Conservation (phyloP, 1,284 basidiomycete species). For the Austroboletus rostrupii region DNA sequence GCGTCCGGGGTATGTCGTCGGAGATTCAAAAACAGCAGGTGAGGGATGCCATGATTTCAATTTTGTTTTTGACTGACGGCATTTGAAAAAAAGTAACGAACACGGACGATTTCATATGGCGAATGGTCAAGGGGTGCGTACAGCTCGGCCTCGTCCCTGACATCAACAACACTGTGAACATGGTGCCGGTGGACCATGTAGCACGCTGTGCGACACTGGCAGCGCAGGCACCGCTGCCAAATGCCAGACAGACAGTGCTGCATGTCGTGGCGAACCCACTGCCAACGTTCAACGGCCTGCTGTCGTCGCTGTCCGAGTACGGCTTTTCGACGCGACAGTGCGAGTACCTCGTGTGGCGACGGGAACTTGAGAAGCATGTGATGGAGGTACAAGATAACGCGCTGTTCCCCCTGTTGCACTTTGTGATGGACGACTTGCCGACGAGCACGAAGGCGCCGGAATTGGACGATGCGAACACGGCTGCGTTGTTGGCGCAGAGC, state of each 20-base stretch:
- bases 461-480: slow-evolving; percentile 85
- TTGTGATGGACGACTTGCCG: slow-evolving; percentile 95
- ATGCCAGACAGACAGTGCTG: slow-evolving; percentile 64
- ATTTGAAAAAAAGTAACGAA: slow-evolving; percentile 71
- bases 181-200: slow-evolving; percentile 98
- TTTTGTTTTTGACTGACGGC: slow-evolving; percentile 11
- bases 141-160: slow-evolving; percentile 95
- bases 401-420: slow-evolving; percentile 94
- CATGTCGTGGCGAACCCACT: slow-evolving; percentile 88
- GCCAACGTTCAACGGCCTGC: slow-evolving; percentile 88
- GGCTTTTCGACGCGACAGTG: slow-evolving; percentile 79
- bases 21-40: slow-evolving; percentile 86
- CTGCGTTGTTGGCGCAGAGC: slow-evolving; percentile 51
- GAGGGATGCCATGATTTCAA: slow-evolving; percentile 23
- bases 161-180: slow-evolving; percentile 98
- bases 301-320: slow-evolving; percentile 72
- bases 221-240: slow-evolving; percentile 50
- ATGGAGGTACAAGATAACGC: slow-evolving; percentile 94
- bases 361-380: slow-evolving; percentile 91
- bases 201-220: slow-evolving; percentile 80
- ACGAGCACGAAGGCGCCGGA: slow-evolving; percentile 94
- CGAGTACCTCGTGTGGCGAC: slow-evolving; percentile 92
- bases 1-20: slow-evolving; percentile 94
- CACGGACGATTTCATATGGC: slow-evolving; percentile 99
- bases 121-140: slow-evolving; percentile 95